A percentile compares a stretch with the other conserved stretches of the same genome.
Conservation (phyloP, 179 eudicot species). For the Vitellaria paradoxa region DNA sequence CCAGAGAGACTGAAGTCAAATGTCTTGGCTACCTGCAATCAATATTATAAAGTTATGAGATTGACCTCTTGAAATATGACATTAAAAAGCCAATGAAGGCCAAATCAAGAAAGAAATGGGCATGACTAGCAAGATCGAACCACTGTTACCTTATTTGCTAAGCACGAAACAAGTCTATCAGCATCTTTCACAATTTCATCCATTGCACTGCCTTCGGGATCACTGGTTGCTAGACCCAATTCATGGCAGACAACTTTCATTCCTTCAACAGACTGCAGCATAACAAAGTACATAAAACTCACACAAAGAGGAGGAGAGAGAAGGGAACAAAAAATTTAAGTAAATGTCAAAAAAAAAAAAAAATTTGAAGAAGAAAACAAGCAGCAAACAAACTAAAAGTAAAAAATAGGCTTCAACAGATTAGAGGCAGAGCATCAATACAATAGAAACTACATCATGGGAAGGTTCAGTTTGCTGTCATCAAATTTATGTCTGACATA, state of each 20-base stretch:
- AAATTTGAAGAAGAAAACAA: too few relatives aligned
- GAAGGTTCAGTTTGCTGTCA: too few relatives aligned
- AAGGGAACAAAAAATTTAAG: too few relatives aligned
- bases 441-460: too few relatives aligned
- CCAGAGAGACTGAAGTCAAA: conserved; percentile 90
- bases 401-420: too few relatives aligned
- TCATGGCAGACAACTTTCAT: conserved; percentile 97
- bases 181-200: conserved; percentile 86
- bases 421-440: too few relatives aligned
- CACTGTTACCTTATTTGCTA: conserved; percentile 64
- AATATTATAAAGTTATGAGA: background rate
- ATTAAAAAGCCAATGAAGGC: background rate
- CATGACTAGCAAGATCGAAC: background rate
- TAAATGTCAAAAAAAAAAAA: background rate
- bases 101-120: background rate
- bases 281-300: background rate
- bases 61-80: too few relatives aligned
- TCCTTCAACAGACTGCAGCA: conserved; percentile 93
- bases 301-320: background rate
- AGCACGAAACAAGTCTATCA: conserved; percentile 87
- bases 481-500: too few relatives aligned
- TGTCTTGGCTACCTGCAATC: conserved; percentile 77
- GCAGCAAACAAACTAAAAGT: too few relatives aligned
- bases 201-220: conserved; percentile 83
- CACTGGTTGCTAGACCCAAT: conserved; percentile 66